phyloP scores from a whole-genome alignment of 257 asterid species.

The Solanum piurae region DNA sequence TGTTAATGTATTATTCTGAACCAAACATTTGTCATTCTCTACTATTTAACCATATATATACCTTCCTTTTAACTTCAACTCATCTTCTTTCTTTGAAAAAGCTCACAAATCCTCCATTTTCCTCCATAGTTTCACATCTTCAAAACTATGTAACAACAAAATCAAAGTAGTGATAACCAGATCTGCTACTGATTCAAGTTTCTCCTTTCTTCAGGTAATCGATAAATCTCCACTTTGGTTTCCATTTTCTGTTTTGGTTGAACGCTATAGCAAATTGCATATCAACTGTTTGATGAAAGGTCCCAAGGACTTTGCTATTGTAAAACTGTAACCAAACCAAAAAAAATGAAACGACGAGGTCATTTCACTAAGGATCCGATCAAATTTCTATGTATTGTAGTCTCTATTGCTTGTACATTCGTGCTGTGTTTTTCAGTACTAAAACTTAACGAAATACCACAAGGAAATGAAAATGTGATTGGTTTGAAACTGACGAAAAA shows the following conservation, averaged over 20 bases:
- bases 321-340: background rate
- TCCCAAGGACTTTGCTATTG: background rate
- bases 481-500: background rate
- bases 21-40: background rate
- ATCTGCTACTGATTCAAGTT: background rate
- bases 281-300: background rate
- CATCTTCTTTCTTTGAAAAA: background rate
- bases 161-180: background rate
- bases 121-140: background rate
- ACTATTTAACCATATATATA: background rate
- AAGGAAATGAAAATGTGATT: background rate
- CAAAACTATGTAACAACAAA: background rate
- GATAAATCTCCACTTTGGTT: background rate
- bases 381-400: conserved; percentile 24
- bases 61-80: background rate
- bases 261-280: background rate
- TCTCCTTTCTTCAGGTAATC: background rate
- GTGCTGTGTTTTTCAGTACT: conserved; percentile 32
- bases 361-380: conserved; percentile 22
- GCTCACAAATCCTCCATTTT: background rate
- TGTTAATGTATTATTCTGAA: no score
- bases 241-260: background rate
- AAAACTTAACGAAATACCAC: conserved; percentile 22
- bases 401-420: conserved; percentile 28
- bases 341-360: background rate